These are phyloP conservation scores for Parietaria judaica DNA, from an alignment of 306 rosid species.

Conservation along the genomic window DNA sequence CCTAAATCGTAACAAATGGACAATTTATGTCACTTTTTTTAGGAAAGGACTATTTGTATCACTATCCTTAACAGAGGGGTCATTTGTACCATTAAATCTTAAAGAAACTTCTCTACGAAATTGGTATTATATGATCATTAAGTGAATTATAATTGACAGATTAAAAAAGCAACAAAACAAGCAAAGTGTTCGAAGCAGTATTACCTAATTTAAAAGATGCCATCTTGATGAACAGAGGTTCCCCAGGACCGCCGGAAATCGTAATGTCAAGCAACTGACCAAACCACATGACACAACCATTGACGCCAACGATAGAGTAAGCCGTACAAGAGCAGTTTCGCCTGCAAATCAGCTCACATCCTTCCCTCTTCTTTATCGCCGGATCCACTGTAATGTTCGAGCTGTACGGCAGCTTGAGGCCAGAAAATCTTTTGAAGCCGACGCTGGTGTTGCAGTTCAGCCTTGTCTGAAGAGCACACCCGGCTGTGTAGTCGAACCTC, in stretches of 20 bases:
- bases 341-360: conserved; percentile 33
- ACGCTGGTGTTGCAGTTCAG: conserved; percentile 13
- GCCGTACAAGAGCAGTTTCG: conserved; percentile 47
- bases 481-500: neutral
- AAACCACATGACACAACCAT: conserved; percentile 44
- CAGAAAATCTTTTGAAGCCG: conserved; percentile 6
- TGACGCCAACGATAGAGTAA: conserved; percentile 19
- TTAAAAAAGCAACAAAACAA: too few relatives aligned
- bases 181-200: too few relatives aligned
- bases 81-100: too few relatives aligned
- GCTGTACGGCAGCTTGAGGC: conserved; percentile 16
- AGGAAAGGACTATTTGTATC: too few relatives aligned
- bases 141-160: too few relatives aligned
- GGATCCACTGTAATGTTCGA: neutral
- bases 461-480: conserved; percentile 11
- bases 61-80: too few relatives aligned
- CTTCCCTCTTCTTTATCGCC: neutral
- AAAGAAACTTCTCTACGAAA: too few relatives aligned
- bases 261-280: conserved; percentile 40
- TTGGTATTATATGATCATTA: too few relatives aligned
- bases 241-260: conserved; percentile 21
- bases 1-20: too few relatives aligned
- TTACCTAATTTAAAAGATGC: conserved; percentile 10
- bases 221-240: conserved; percentile 34
- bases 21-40: too few relatives aligned